Evolutionary conservation across 2,329 filamentous ascomycete genomes (phyloP).

Genomic region (Alternaria rosae): DNA sequence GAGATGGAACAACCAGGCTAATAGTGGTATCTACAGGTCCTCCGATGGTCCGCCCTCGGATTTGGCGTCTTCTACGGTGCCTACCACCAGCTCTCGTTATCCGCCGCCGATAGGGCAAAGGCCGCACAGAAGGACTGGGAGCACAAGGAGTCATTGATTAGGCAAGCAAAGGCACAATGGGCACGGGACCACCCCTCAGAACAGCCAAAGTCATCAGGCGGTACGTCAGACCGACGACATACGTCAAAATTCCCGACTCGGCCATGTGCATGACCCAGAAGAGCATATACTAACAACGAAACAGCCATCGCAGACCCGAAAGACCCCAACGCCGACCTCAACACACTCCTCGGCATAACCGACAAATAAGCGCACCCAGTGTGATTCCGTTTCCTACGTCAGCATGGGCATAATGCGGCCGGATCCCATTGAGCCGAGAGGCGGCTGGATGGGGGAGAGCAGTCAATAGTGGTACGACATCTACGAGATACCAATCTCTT

Average conservation of each 20-base stretch:
- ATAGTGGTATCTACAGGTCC: slow-evolving; percentile 69
- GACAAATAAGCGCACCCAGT: slow-evolving; percentile 38
- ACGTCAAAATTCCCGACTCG: neutral
- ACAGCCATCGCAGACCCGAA: slow-evolving; percentile 71
- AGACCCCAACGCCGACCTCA: slow-evolving; percentile 91
- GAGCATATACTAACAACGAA: neutral
- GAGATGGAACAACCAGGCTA: slow-evolving; percentile 28
- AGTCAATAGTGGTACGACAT: slow-evolving; percentile 29
- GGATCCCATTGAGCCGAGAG: slow-evolving; percentile 19
- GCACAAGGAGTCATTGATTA: slow-evolving; percentile 89
- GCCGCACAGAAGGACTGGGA: slow-evolving; percentile 82
- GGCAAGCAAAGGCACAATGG: slow-evolving; percentile 91
- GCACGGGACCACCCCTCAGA: slow-evolving; percentile 70
- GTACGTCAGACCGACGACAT: slow-evolving; percentile 27
- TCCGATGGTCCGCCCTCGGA: slow-evolving; percentile 94
- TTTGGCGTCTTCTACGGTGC: slow-evolving; percentile 94
- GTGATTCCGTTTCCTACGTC: slow-evolving; percentile 25
- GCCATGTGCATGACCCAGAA: neutral
- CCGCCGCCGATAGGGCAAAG: slow-evolving; percentile 72
- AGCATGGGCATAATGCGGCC: slow-evolving; percentile 32
- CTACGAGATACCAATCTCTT: slow-evolving; percentile 38
- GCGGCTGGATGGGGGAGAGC: slow-evolving; percentile 18
- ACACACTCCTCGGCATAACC: slow-evolving; percentile 62
- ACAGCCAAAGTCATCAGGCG: slow-evolving; percentile 41
- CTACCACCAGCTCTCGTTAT: slow-evolving; percentile 87